Percentiles rank a stretch among this genome's conserved stretches.
phyloP scores from a whole-genome alignment of 495 filamentous ascomycete genomes.

The Talaromyces nanjingensis region DNA sequence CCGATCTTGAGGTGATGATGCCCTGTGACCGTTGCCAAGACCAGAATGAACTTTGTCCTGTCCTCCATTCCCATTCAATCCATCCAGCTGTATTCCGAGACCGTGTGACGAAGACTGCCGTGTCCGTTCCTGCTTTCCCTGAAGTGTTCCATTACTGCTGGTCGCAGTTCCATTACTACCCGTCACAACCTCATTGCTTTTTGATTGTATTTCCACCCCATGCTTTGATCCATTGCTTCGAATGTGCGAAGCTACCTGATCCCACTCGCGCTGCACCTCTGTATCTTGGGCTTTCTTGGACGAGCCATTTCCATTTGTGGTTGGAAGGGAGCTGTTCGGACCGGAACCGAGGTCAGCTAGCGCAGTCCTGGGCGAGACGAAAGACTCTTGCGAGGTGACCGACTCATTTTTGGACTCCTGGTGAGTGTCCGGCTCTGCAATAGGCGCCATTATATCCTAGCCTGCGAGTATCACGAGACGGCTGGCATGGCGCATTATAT shows the following conservation, averaged over 20 bases:
- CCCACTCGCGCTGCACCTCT: constrained; percentile 7
- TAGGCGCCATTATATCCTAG: constrained; percentile 6
- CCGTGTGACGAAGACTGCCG: constrained; percentile 1
- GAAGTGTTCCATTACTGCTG: not conserved
- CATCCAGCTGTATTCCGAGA: constrained; percentile 1
- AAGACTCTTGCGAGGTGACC: not conserved
- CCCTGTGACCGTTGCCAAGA: not conserved
- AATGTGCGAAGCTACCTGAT: not conserved
- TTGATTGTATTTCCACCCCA: not conserved
- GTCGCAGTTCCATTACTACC: not conserved
- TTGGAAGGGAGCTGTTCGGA: not conserved
- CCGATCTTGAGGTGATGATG: not conserved
- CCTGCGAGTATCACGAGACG: not conserved
- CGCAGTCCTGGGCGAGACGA: not conserved
- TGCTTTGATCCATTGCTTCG: not conserved
- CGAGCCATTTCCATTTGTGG: not conserved
- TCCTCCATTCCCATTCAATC: not conserved
- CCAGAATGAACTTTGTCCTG: not conserved
- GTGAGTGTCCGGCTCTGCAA: not conserved
- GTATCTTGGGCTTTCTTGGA: constrained; percentile 6
- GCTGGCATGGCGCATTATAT: constrained; percentile 7
- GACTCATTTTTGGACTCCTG: not conserved
- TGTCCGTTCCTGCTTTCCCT: not conserved
- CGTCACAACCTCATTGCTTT: not conserved
- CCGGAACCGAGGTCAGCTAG: constrained; percentile 8